These are phyloP conservation scores for Luvunga scandens DNA, from an alignment of 345 rosid genomes.

Conservation along the genomic window DNA sequence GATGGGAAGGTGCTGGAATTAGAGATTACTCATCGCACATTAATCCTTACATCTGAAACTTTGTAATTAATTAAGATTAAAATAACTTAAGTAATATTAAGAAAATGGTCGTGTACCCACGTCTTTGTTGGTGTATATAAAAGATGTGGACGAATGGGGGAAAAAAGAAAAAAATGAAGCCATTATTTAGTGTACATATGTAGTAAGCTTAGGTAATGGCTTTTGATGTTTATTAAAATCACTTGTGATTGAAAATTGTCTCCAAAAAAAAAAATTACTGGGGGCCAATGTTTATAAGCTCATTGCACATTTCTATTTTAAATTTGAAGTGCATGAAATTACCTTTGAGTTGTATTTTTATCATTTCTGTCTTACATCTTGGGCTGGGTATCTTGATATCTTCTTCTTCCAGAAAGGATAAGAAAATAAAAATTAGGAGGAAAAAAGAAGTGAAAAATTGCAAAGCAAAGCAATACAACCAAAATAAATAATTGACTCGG, in stretches of 20 bases:
- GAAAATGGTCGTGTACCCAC: not conserved
- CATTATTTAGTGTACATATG: slow-evolving; percentile 1
- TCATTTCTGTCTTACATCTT: not conserved
- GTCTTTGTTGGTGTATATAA: not conserved
- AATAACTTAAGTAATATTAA: not conserved
- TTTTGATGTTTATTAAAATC: not conserved
- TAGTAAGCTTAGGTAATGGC: not conserved
- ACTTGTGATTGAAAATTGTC: not conserved
- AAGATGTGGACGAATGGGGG: not conserved
- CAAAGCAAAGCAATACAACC: too few species aligned
- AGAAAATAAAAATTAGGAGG: too few species aligned
- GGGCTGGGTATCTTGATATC: too few species aligned
- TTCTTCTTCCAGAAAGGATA: too few species aligned
- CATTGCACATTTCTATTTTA: not conserved
- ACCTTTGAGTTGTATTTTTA: not conserved
- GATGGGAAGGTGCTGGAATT: slow-evolving; percentile 96
- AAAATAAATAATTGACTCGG: too few species aligned
- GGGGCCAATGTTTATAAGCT: not conserved
- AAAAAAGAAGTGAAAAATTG: too few species aligned
- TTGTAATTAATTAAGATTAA: not conserved
- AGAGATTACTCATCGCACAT: slow-evolving; percentile 77
- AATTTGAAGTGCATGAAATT: not conserved
- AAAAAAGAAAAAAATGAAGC: not conserved
- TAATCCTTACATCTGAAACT: slow-evolving; percentile 59
- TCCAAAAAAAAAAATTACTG: too few species aligned